A percentile compares a stretch with the other conserved stretches of the same genome.
Evolutionary conservation across 2,329 filamentous ascomycete species (phyloP).

Genomic region (Microsporum canis): DNA sequence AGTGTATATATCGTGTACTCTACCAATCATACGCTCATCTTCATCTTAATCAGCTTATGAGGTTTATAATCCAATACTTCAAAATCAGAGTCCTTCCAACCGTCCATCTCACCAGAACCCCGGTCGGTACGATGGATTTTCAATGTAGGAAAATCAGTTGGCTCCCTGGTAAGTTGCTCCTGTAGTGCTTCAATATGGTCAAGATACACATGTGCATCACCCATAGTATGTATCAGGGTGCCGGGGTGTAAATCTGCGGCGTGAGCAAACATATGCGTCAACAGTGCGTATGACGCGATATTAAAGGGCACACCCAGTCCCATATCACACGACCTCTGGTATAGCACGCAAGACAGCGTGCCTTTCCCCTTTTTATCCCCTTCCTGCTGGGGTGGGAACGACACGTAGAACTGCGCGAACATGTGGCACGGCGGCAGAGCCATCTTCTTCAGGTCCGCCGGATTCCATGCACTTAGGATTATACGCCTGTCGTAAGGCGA

Average conservation of each 20-base stretch:
- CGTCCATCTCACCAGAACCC: conserved; percentile 60
- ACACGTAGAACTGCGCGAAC: conserved; percentile 95
- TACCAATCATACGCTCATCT: conserved; percentile 71
- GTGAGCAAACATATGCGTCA: conserved; percentile 91
- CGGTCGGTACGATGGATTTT: conserved; percentile 57
- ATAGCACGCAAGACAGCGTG: conserved; percentile 78
- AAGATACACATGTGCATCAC: conserved; percentile 90
- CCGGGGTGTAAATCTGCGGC: conserved; percentile 76
- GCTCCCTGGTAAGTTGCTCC: conserved; percentile 68
- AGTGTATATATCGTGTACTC: neutral
- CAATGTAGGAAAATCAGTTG: conserved; percentile 67
- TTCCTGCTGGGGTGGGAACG: conserved; percentile 46
- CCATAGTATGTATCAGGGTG: conserved; percentile 88
- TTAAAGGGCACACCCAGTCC: conserved; percentile 96
- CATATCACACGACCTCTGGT: conserved; percentile 94
- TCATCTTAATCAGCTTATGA: conserved; percentile 89
- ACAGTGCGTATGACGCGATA: conserved; percentile 83
- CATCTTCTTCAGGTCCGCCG: conserved; percentile 73
- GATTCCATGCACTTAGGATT: conserved; percentile 90
- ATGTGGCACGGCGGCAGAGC: conserved; percentile 90
- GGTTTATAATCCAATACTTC: conserved; percentile 79
- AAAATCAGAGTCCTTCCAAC: conserved; percentile 82
- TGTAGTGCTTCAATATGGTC: conserved; percentile 85
- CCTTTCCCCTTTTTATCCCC: conserved; percentile 31
- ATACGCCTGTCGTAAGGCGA: conserved; percentile 84